A percentile compares a stretch with the other conserved stretches of the same genome.
phyloP scores from a whole-genome alignment of 352 stramenopile genomes.

The Phytophthora cajani region DNA sequence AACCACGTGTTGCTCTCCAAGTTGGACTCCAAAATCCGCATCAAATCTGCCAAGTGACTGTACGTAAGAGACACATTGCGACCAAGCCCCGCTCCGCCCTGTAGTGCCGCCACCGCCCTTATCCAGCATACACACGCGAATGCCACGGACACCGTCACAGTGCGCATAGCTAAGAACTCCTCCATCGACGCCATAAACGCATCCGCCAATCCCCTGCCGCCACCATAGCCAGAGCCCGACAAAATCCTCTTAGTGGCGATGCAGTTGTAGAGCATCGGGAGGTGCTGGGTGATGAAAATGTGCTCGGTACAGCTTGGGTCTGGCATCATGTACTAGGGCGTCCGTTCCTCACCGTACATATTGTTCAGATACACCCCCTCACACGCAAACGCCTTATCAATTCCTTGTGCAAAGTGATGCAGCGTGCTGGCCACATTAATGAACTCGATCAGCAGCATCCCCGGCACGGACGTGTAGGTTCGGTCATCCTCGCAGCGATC shows the following conservation, averaged over 20 bases:
- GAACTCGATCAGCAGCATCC: constrained; percentile 21
- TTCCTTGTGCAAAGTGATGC: background rate
- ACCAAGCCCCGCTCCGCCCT: constrained; percentile 22
- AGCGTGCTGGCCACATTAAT: constrained; percentile 4
- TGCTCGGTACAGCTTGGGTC: constrained; percentile 4
- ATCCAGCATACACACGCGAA: constrained; percentile 37
- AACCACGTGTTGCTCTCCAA: constrained; percentile 2
- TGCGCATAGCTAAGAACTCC: constrained; percentile 25
- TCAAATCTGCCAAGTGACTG: constrained; percentile 23
- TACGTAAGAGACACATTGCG: constrained; percentile 22
- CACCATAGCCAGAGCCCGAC: background rate
- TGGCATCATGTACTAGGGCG: constrained; percentile 18
- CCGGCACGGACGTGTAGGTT: constrained; percentile 18
- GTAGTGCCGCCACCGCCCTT: constrained; percentile 27
- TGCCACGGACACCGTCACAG: constrained; percentile 22
- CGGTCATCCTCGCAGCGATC: background rate
- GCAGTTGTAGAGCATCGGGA: constrained; percentile 27
- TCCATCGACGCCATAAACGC: constrained; percentile 17
- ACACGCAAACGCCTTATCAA: background rate
- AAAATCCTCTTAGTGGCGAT: background rate
- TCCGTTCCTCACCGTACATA: constrained; percentile 19
- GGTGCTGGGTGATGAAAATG: constrained; percentile 20
- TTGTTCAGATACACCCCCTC: constrained; percentile 12
- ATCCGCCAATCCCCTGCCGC: background rate
- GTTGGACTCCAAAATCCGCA: constrained; percentile 12